These are phyloP conservation scores for Pichia inconspicua DNA, from an alignment of 1,139 yeast genomes.

Conservation along the genomic window DNA sequence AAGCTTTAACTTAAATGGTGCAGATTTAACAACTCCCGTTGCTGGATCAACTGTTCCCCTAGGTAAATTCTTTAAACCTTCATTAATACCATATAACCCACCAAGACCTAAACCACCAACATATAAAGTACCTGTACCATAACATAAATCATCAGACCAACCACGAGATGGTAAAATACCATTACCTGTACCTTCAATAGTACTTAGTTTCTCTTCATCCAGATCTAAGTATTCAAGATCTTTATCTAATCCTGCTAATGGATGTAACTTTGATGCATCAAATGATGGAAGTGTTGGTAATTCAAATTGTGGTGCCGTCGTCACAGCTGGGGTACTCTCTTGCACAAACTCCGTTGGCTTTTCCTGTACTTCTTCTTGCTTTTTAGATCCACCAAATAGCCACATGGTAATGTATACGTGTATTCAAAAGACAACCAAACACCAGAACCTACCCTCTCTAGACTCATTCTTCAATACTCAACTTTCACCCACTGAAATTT, in stretches of 20 bases:
- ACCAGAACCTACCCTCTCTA: background rate
- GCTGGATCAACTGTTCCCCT: slow-evolving; percentile 29
- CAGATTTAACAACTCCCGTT: slow-evolving; percentile 31
- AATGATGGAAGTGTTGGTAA: slow-evolving; percentile 32
- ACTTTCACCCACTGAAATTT: background rate
- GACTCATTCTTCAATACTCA: background rate
- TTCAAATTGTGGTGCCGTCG: slow-evolving; percentile 8
- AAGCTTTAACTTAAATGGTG: slow-evolving; percentile 70
- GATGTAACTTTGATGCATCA: slow-evolving; percentile 76
- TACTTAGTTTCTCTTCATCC: slow-evolving; percentile 71
- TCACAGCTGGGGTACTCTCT: background rate
- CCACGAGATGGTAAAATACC: slow-evolving; percentile 91
- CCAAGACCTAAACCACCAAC: slow-evolving; percentile 69
- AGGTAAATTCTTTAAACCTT: slow-evolving; percentile 75
- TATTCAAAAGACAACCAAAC: background rate
- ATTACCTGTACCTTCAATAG: slow-evolving; percentile 70
- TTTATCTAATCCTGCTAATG: slow-evolving; percentile 85
- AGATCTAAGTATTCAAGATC: slow-evolving; percentile 86
- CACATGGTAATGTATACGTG: slow-evolving; percentile 7
- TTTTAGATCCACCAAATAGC: slow-evolving; percentile 12
- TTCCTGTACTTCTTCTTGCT: slow-evolving; percentile 2
- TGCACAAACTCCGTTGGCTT: background rate
- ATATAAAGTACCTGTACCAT: slow-evolving; percentile 95
- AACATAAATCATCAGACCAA: slow-evolving; percentile 95
- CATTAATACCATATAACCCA: slow-evolving; percentile 81